Percentiles rank a stretch among this genome's conserved stretches.
Evolutionary conservation across 228 moss, liverwort and hornwort species (phyloP).

Genomic region (Sphagnum fallax): DNA sequence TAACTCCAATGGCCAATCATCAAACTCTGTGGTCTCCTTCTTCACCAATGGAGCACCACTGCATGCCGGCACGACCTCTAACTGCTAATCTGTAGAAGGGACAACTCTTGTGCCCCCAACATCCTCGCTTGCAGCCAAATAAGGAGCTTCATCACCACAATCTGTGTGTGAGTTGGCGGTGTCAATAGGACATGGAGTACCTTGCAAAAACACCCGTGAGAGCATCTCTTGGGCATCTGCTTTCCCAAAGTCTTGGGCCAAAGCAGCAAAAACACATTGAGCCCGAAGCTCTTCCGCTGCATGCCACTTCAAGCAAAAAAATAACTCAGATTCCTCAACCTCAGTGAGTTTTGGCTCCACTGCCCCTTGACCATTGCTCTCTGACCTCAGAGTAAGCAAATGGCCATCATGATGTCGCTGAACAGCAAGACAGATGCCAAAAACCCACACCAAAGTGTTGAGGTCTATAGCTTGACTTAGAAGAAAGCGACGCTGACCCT

Average conservation of each 20-base stretch:
- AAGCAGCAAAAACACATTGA: slow-evolving; percentile 3
- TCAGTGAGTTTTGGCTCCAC: background rate
- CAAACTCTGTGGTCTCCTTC: slow-evolving; percentile 2
- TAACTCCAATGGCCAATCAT: slow-evolving; percentile 7
- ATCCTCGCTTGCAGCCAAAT: too few relatives aligned
- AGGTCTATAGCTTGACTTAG: slow-evolving; percentile 7
- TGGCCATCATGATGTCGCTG: slow-evolving; percentile 1
- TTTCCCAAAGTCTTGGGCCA: too few relatives aligned
- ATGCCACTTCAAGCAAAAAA: background rate
- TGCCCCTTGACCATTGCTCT: background rate
- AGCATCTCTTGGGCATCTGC: too few relatives aligned
- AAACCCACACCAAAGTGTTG: slow-evolving; percentile 5
- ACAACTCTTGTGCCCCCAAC: slow-evolving; percentile 2
- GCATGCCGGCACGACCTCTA: background rate
- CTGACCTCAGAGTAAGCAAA: background rate
- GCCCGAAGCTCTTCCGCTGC: slow-evolving; percentile 1
- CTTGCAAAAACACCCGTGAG: too few relatives aligned
- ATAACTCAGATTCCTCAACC: background rate
- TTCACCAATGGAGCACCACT: background rate
- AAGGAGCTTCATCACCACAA: too few relatives aligned
- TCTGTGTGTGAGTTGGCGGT: too few relatives aligned
- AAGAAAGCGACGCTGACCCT: slow-evolving; percentile 1
- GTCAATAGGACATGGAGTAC: too few relatives aligned
- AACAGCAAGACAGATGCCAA: background rate
- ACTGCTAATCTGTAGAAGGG: background rate